Base-by-base conservation (phyloP, 441 rosid genomes). In the Codiaeum variegatum region DNA sequence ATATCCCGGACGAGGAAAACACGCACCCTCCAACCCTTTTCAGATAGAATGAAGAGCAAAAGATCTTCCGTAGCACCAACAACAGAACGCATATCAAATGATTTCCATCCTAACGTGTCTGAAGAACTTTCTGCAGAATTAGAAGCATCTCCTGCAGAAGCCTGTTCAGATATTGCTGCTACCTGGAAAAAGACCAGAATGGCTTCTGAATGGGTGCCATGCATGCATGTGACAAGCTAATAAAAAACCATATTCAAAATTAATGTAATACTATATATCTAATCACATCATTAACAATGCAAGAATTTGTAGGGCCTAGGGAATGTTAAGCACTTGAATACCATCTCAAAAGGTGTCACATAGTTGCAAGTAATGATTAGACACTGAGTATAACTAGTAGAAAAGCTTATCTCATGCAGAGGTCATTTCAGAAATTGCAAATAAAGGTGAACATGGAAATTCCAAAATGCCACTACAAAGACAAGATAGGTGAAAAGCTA, bases 1-100 rank as follows among this genome's bases (percentile, higher is more conserved):
- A 96, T 88, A 82, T 96, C 99, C 42, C 84, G 88, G 47, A 93
- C 86, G 71, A 93, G 90, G 81, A 87, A 93, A 74, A 93, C 86
- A 0, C 94, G 86, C 46, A 95, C 98, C 81, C 89, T 83, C 80
- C 81, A 79, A 47, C 99, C 98, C 77, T 90, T 93, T 28, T 89
- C 90, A 66, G 98, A 91, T 59, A 92, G 70, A 77, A 91, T 88
- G 85, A 95, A 95, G 71, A 81, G 82, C 56, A 93, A 83, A 66
- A 95, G 91, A 84, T 95, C 98, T 81, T 96, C 99, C 23, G 98
- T 90, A 9, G 97, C 98, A 11, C 94, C 78, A 72, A 93, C 97
- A 77, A 93, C 98, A 70, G 98, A 80, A 24, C 86, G 90, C 84
- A 88, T 90, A 80, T 93, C 92, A 58, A 93, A 93, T 40, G 97